phyloP scores from a whole-genome alignment of 345 rosid genomes.

The Physaria fendleri region DNA sequence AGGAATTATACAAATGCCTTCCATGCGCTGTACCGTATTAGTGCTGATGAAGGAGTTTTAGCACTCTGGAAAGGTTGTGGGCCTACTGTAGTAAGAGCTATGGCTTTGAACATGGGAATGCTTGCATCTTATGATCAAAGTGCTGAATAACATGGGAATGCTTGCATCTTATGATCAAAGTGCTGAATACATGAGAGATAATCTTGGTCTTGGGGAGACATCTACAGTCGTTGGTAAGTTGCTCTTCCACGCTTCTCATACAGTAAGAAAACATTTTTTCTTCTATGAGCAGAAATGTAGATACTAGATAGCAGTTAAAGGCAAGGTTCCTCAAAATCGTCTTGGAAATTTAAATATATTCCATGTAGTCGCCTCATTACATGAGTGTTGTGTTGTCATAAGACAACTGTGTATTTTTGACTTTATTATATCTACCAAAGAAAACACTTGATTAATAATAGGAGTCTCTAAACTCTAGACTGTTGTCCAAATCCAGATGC shows the following conservation, averaged over 20 bases:
- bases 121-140: too few relatives aligned
- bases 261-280: neutral
- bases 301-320: neutral
- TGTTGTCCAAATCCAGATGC: neutral
- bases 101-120: constrained; percentile 99
- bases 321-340: neutral
- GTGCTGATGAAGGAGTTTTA: constrained; percentile 80
- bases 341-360: neutral
- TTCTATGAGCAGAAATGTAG: neutral
- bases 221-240: constrained; percentile 57
- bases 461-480: neutral
- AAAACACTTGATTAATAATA: neutral
- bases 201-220: constrained; percentile 64
- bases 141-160: too few relatives aligned
- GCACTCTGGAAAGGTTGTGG: constrained; percentile 99
- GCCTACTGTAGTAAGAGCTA: constrained; percentile 97
- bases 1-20: constrained; percentile 89
- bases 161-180: constrained; percentile 98
- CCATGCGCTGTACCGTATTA: constrained; percentile 84
- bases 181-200: constrained; percentile 84
- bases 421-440: neutral
- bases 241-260: neutral
- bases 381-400: neutral
- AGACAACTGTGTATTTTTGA: neutral
- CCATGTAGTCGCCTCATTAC: neutral